phyloP scores from a whole-genome alignment of 176 grass and related monocot genomes.

The Oryza punctata region DNA sequence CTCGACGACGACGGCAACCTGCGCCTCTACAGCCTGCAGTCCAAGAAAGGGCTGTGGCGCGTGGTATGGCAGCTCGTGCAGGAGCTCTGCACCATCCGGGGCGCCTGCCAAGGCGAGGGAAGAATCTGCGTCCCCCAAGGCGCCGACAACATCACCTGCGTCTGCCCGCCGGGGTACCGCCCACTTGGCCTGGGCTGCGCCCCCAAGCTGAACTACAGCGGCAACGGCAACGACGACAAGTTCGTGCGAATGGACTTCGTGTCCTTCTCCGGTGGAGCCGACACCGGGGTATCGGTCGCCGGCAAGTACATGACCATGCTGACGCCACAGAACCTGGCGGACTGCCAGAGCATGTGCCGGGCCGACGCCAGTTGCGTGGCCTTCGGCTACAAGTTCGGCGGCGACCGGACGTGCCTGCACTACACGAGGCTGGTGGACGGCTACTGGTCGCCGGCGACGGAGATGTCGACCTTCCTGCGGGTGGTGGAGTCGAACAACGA shows the following conservation, averaged over 20 bases:
- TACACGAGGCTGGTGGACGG: slow-evolving; percentile 44
- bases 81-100: slow-evolving; percentile 78
- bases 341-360: slow-evolving; percentile 26
- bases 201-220: slow-evolving; percentile 27
- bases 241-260: slow-evolving; percentile 84
- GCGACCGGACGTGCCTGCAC: slow-evolving; percentile 49
- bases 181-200: not conserved
- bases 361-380: slow-evolving; percentile 31
- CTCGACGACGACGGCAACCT: slow-evolving; percentile 84
- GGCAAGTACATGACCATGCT: not conserved
- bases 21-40: slow-evolving; percentile 62
- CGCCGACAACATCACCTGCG: slow-evolving; percentile 38
- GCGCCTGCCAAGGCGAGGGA: slow-evolving; percentile 43
- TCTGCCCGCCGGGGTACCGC: slow-evolving; percentile 80
- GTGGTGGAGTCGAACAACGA: slow-evolving; percentile 54
- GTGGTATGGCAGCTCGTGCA: slow-evolving; percentile 73
- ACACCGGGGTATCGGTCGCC: not conserved
- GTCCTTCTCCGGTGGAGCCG: slow-evolving; percentile 3
- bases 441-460: slow-evolving; percentile 74
- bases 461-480: slow-evolving; percentile 59
- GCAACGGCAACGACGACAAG: slow-evolving; percentile 32
- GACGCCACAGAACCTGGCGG: slow-evolving; percentile 38
- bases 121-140: slow-evolving; percentile 73
- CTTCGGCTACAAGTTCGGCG: slow-evolving; percentile 77
- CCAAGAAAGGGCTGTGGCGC: not conserved